Evolutionary conservation across 805 yeast species (phyloP).

Genomic region (Pichia californica): DNA sequence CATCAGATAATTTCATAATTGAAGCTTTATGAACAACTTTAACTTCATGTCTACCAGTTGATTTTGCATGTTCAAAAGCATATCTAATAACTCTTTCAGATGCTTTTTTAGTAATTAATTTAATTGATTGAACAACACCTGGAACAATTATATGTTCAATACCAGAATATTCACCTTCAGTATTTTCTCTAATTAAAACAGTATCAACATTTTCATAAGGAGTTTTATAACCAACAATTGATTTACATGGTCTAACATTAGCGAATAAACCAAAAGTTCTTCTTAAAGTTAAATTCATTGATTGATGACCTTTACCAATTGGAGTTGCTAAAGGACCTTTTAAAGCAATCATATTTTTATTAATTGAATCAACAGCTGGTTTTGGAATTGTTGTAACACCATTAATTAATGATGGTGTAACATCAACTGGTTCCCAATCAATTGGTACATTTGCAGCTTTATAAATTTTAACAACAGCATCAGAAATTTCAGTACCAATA

Average conservation of each 20-base stretch:
- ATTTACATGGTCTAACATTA: conserved; percentile 94
- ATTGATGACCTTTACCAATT: conserved; percentile 97
- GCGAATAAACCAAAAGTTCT: conserved; percentile 95
- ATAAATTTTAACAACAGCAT: conserved; percentile 89
- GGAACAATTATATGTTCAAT: conserved; percentile 97
- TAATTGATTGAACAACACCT: conserved; percentile 97
- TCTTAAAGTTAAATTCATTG: conserved; percentile 94
- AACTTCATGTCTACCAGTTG: conserved; percentile 81
- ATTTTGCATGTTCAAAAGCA: conserved; percentile 93
- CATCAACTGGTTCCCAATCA: conserved; percentile 96
- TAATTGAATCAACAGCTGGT: conserved; percentile 86
- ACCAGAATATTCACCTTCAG: conserved; percentile 99
- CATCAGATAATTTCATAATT: conserved; percentile 97
- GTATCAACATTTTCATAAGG: conserved; percentile 87
- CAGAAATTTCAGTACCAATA: conserved; percentile 92
- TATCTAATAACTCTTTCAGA: conserved; percentile 95
- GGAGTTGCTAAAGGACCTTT: conserved; percentile 99
- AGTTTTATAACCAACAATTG: conserved; percentile 88
- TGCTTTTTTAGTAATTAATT: conserved; percentile 93
- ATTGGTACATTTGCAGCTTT: conserved; percentile 93
- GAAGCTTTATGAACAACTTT: conserved; percentile 97
- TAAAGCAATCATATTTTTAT: conserved; percentile 88
- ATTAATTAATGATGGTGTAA: conserved; percentile 84
- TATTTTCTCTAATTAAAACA: conserved; percentile 96
- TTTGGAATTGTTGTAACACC: conserved; percentile 93